Evolutionary conservation across 2,329 filamentous ascomycete genomes (phyloP).

Genomic region (Hirsutella rhossiliensis): DNA sequence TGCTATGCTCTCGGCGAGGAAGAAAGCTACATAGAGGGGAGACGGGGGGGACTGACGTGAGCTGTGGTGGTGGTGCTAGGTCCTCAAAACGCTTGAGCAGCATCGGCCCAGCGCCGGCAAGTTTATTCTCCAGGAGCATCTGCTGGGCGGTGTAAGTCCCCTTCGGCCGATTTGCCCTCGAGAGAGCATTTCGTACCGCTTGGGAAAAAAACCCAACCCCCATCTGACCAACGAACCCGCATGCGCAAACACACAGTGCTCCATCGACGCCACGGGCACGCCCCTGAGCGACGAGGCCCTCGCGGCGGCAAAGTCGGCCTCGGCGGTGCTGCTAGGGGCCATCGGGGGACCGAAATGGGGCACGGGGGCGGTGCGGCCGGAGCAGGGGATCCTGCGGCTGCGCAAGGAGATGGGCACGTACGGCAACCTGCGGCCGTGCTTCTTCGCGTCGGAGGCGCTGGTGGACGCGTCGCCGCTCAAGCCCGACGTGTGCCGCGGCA

Average conservation of each 20-base stretch:
- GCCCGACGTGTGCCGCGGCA: conserved; percentile 70
- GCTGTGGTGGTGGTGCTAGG: conserved; percentile 29
- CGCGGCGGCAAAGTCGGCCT: conserved; percentile 67
- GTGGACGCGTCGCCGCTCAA: conserved; percentile 81
- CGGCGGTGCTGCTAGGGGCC: conserved; percentile 84
- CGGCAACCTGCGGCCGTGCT: conserved; percentile 91
- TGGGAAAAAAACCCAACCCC: not conserved
- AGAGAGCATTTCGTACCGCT: not conserved
- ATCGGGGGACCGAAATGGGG: conserved; percentile 98
- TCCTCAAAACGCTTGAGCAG: conserved; percentile 69
- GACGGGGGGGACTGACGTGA: not conserved
- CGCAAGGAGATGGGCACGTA: conserved; percentile 91
- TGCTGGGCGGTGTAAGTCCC: conserved; percentile 72
- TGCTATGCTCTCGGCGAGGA: not conserved
- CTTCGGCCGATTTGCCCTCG: not conserved
- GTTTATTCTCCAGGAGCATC: conserved; percentile 84
- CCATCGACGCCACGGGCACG: conserved; percentile 69
- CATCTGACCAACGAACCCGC: not conserved
- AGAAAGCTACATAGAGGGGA: not conserved
- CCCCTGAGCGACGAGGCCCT: conserved; percentile 78
- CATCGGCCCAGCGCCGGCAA: conserved; percentile 54
- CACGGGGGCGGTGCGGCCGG: conserved; percentile 74
- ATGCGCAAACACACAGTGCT: conserved; percentile 45
- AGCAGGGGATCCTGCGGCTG: conserved; percentile 81
- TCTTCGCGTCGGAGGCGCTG: conserved; percentile 80